A percentile compares a stretch with the other conserved stretches of the same genome.
These are phyloP conservation scores for Chrysoporthe austroafricana DNA, from an alignment of 2,329 filamentous ascomycete species.

Conservation along the genomic window DNA sequence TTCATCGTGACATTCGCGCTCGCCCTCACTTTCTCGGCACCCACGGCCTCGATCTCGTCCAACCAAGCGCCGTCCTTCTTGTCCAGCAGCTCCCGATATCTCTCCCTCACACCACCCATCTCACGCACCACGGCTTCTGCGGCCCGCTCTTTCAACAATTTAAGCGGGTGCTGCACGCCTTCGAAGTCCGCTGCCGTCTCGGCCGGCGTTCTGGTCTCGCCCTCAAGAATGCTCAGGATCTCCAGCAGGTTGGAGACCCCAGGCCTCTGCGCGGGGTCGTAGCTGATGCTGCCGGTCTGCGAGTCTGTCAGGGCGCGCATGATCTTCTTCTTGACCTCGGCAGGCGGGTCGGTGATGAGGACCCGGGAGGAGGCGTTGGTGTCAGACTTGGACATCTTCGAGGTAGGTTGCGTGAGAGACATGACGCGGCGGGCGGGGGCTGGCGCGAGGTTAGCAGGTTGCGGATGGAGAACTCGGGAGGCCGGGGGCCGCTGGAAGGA, in stretches of 20 bases:
- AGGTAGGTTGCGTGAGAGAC: slow-evolving; percentile 76
- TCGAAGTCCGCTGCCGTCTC: slow-evolving; percentile 46
- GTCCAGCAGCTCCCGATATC: slow-evolving; percentile 45
- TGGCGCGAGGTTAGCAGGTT: slow-evolving; percentile 37
- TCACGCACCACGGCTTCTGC: slow-evolving; percentile 57
- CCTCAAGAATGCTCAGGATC: slow-evolving; percentile 70
- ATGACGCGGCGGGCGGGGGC: slow-evolving; percentile 85
- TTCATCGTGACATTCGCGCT: slow-evolving; percentile 65
- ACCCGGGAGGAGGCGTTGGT: slow-evolving; percentile 74
- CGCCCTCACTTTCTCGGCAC: slow-evolving; percentile 62
- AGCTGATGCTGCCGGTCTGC: slow-evolving; percentile 62
- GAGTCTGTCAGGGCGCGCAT: slow-evolving; percentile 78
- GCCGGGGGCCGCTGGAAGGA: neutral
- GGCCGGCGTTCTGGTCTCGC: slow-evolving; percentile 41
- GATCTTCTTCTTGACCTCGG: slow-evolving; percentile 71
- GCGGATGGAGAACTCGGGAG: neutral
- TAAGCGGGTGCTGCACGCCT: slow-evolving; percentile 40
- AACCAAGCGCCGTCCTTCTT: slow-evolving; percentile 54
- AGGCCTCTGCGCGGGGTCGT: slow-evolving; percentile 70
- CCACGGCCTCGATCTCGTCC: slow-evolving; percentile 60
- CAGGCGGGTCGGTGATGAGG: slow-evolving; percentile 72
- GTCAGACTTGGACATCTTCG: slow-evolving; percentile 96
- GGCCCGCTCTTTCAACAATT: slow-evolving; percentile 56
- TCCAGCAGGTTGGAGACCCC: slow-evolving; percentile 88
- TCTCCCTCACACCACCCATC: slow-evolving; percentile 53